These are phyloP conservation scores for Irpex sp. DNA, from an alignment of 1,284 basidiomycete species.

Conservation along the genomic window DNA sequence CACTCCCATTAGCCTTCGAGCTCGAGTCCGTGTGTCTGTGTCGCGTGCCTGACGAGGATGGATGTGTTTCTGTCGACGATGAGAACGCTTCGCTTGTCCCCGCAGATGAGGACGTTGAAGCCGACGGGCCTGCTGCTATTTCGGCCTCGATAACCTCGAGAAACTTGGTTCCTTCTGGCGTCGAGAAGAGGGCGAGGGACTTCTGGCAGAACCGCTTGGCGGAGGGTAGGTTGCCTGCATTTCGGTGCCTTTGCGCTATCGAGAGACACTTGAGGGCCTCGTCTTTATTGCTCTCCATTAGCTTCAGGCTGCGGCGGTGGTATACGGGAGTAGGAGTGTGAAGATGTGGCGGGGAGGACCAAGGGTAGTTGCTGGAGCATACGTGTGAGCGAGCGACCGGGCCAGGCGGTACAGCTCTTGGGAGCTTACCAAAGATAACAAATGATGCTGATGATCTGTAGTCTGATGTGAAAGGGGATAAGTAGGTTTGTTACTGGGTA, in stretches of 20 bases:
- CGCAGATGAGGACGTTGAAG: slow-evolving; percentile 18
- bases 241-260: slow-evolving; percentile 72
- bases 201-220: slow-evolving; percentile 92
- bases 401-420: neutral
- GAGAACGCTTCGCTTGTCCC: slow-evolving; percentile 31
- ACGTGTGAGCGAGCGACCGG: neutral
- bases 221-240: slow-evolving; percentile 65
- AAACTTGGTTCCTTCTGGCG: slow-evolving; percentile 70
- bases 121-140: slow-evolving; percentile 26
- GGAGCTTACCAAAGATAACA: neutral
- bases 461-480: neutral
- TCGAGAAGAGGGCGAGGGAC: slow-evolving; percentile 79
- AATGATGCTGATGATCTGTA: neutral
- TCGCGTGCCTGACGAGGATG: slow-evolving; percentile 61
- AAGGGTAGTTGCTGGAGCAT: neutral
- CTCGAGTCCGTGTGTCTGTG: slow-evolving; percentile 34
- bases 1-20: slow-evolving; percentile 30
- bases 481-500: neutral
- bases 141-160: slow-evolving; percentile 59
- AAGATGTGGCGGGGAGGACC: slow-evolving; percentile 7
- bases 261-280: slow-evolving; percentile 78
- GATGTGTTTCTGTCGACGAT: slow-evolving; percentile 55
- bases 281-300: slow-evolving; percentile 87
- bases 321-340: slow-evolving; percentile 1
- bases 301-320: neutral